Evolutionary conservation across 768 basidiomycete species (phyloP), one percentile per base, ranked within the genome.

Genomic region (Rubroboletus satanas): DNA sequence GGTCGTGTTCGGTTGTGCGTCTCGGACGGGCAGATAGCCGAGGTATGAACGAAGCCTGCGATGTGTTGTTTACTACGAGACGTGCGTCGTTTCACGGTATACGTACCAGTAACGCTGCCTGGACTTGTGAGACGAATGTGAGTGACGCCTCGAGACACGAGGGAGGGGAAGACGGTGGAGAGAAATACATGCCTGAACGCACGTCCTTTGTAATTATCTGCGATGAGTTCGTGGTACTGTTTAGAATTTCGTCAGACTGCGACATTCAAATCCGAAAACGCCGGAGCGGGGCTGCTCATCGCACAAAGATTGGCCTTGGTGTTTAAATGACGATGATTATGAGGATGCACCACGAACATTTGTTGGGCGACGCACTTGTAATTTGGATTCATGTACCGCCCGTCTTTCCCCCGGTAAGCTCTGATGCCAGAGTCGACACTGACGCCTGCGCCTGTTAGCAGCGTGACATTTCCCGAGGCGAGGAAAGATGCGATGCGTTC

Each of bases 351-450:
- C 15, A 21, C 29, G 32, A 9, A 7, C 12, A 2, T 23, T 7
- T 7, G 26, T 17, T 2, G 32, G 21, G 7, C 2, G 51, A 62
- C 81, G 61, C 63, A 90, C 89, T 84, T 87, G 76, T 90, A 92
- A 69, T 92, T 87, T n/a, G 88, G 90, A 64, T 93, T 90, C 83
- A 90, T 83, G 71, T 93, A 93, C 59, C 86, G 76, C 15, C 94
- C 94, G 65, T 95, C 90, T 57, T 66, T 68, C 1, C 94, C 94
- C 54, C 94, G 77, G 71, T 98, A 97, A n/a, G 94, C 93, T 60
- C 92, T 78, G 56, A 98, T 96, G 43, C 96, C 96, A 28, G 89
- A 92, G 70, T 98, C 96, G 29, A 98, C 94, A 68, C 89, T 91
- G 60, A 97, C 90, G 7, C 96, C 96, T 0, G 96, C 96, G 3